Percentiles rank a stretch among this genome's conserved stretches.
Evolutionary conservation across 1,139 yeast species (phyloP).

Genomic region (Hansenula sp.): DNA sequence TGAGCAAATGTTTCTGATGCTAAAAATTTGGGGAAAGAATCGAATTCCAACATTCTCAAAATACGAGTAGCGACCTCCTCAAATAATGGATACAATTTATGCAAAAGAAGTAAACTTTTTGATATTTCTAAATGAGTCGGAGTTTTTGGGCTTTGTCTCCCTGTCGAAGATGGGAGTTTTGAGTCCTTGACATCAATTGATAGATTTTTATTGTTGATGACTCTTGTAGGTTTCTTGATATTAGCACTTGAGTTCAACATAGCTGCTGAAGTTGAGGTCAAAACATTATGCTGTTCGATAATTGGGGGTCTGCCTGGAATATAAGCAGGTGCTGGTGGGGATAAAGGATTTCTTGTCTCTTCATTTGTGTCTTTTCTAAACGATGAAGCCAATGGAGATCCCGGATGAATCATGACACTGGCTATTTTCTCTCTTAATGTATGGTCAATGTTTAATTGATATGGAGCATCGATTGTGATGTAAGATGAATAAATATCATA

Average conservation of each 20-base stretch:
- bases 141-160: constrained; percentile 10
- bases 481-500: constrained; percentile 66
- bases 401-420: constrained; percentile 37
- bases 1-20: constrained; percentile 35
- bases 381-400: constrained; percentile 24
- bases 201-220: constrained; percentile 14
- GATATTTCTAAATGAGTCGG: constrained; percentile 24
- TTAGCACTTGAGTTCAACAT: not conserved
- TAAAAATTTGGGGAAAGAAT: constrained; percentile 70
- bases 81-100: constrained; percentile 35
- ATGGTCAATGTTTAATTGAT: constrained; percentile 68
- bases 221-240: constrained; percentile 4
- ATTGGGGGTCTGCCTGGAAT: not conserved
- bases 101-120: constrained; percentile 31
- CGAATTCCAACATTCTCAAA: constrained; percentile 62
- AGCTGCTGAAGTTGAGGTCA: not conserved
- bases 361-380: constrained; percentile 7
- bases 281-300: not conserved
- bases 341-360: not conserved
- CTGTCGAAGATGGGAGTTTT: not conserved
- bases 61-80: constrained; percentile 44
- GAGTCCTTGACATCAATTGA: constrained; percentile 13
- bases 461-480: constrained; percentile 67
- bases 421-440: constrained; percentile 47
- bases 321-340: not conserved